Evolutionary conservation across 1,139 yeast species (phyloP), one percentile per base, ranked within the genome.

Genomic region (Yamadazyma friedrichii): DNA sequence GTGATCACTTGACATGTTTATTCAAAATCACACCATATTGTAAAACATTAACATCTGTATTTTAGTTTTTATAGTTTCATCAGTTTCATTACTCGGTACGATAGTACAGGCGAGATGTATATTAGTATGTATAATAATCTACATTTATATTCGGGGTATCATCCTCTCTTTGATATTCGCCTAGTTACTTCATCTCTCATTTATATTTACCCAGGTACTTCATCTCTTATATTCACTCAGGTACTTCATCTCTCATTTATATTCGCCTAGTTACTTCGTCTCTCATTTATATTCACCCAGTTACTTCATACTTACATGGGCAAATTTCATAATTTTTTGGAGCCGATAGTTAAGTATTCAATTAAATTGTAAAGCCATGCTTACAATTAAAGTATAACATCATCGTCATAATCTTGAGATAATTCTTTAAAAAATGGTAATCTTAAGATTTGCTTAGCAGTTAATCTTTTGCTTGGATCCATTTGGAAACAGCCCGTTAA

Each of bases 361-460:
- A n/a, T n/a, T n/a, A n/a, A n/a, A n/a, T n/a, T n/a, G n/a, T n/a
- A n/a, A n/a, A n/a, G n/a, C n/a, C n/a, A n/a, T n/a, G n/a, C n/a
- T n/a, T n/a, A n/a, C 24, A 20, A 20, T 50, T 49, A 63, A 27
- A 65, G 51, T 29, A 68, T 53, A 6, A 69, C 70, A 42, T 67
- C 75, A 43, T 70, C 76, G 45, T 69, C 74, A 36, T 53, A 56
- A 35, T 50, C 54, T 35, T 47, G 56, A 24, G 45, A 43, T 39
- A 72, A 58, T 42, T 74, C 78, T 20, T 58, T 55, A 54, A 84
- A 80, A 51, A 81, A 84, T 12, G 78, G 76, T 54, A 79, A 67
- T 38, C 67, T 58, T 42, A 84, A 62, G 3, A 84, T 76, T 36
- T 78, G 77, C 35, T 64, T 65, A 1, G 93, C 89, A 9, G 77